These are phyloP conservation scores for Saccharomycopsis vini DNA, from an alignment of 805 yeast species.

Conservation along the genomic window DNA sequence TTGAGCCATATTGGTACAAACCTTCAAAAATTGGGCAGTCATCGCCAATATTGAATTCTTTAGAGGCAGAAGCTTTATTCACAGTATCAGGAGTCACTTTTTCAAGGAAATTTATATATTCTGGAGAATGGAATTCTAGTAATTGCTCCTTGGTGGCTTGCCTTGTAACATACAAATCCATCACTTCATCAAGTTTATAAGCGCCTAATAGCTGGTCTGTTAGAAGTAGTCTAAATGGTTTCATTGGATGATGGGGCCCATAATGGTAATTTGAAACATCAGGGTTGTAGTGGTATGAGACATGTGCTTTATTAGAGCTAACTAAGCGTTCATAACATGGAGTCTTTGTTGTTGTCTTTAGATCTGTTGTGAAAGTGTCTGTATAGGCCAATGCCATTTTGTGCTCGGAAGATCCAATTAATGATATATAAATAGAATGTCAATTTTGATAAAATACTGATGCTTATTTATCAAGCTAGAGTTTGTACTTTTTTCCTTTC, in stretches of 20 bases:
- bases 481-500: no score
- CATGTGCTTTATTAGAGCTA: conserved; percentile 43
- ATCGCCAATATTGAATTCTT: conserved; percentile 83
- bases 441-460: no score
- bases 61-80: conserved; percentile 45
- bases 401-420: no score
- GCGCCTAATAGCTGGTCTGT: conserved; percentile 86
- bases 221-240: conserved; percentile 86
- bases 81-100: conserved; percentile 67
- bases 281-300: conserved; percentile 83
- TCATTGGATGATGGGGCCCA: conserved; percentile 97
- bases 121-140: conserved; percentile 75
- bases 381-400: conserved; percentile 10
- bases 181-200: conserved; percentile 76
- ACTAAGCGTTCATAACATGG: conserved; percentile 41
- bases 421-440: no score
- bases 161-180: conserved; percentile 84
- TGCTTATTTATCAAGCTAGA: no score
- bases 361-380: conserved; percentile 34
- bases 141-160: conserved; percentile 77
- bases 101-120: conserved; percentile 70
- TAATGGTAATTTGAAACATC: conserved; percentile 75
- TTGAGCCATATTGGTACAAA: conserved; percentile 78
- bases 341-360: conserved; percentile 31
- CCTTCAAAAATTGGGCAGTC: conserved; percentile 96